Evolutionary conservation across 768 basidiomycete species (phyloP).

Genomic region (Steccherinum ochraceum): DNA sequence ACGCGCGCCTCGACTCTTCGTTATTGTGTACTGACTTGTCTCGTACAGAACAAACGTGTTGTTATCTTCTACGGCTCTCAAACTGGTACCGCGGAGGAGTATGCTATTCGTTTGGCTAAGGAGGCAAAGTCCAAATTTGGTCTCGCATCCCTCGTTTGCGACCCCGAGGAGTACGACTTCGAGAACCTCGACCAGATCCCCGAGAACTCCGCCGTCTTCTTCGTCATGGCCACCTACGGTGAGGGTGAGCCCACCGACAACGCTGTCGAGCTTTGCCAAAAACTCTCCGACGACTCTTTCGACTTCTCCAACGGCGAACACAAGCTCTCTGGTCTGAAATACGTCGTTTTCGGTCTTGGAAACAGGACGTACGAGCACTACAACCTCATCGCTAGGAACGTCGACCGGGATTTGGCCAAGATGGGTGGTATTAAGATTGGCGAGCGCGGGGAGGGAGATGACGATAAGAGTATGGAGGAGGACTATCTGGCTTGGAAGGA

Average conservation of each 20-base stretch:
- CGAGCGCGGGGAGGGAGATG: slow-evolving; percentile 91
- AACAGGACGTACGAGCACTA: slow-evolving; percentile 96
- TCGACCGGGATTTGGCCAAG: slow-evolving; percentile 66
- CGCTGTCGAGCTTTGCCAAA: slow-evolving; percentile 91
- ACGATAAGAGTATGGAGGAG: slow-evolving; percentile 99
- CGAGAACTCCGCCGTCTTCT: slow-evolving; percentile 82
- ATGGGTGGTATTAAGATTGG: slow-evolving; percentile 86
- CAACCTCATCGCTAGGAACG: slow-evolving; percentile 78
- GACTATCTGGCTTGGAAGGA: slow-evolving; percentile 99
- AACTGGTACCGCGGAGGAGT: slow-evolving; percentile 98
- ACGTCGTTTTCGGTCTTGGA: slow-evolving; percentile 91
- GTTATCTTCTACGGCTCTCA: slow-evolving; percentile 99
- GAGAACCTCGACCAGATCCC: slow-evolving; percentile 91
- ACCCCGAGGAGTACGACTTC: slow-evolving; percentile 98
- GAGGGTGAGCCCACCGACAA: slow-evolving; percentile 99
- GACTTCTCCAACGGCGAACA: slow-evolving; percentile 79
- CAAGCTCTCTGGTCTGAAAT: slow-evolving; percentile 79
- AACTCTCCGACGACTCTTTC: slow-evolving; percentile 80
- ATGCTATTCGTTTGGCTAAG: slow-evolving; percentile 95
- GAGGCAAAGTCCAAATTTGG: slow-evolving; percentile 97
- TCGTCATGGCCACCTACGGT: slow-evolving; percentile 97
- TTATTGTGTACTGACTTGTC: neutral
- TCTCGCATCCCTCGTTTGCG: slow-evolving; percentile 91
- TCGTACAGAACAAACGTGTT: slow-evolving; percentile 82
- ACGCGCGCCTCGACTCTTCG: neutral